Conservation (phyloP, 2,329 filamentous ascomycete genomes). For the Aspergillus terreus region DNA sequence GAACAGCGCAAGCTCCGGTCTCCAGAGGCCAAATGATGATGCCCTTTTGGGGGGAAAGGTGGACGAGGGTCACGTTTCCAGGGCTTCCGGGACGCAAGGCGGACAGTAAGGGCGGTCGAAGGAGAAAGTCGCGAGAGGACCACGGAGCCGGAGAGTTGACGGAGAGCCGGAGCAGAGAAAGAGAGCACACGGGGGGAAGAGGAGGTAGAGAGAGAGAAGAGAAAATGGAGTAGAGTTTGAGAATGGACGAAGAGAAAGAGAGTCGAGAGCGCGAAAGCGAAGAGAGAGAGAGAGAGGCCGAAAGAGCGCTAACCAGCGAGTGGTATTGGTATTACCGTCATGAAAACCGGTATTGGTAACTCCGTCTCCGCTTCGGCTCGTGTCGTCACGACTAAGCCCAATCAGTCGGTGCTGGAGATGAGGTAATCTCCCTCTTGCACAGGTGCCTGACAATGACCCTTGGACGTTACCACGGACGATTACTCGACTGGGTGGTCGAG, state of each 20-base stretch:
- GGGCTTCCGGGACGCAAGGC: conserved; percentile 28
- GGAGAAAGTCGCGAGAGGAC: conserved; percentile 18
- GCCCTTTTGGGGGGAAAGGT: conserved; percentile 7
- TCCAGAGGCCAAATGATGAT: conserved; percentile 23
- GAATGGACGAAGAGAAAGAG: conserved; percentile 13
- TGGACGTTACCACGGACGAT: not conserved
- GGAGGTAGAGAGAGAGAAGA: conserved; percentile 1
- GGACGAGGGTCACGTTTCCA: conserved; percentile 24
- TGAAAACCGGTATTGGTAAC: not conserved
- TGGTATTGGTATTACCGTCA: conserved; percentile 27
- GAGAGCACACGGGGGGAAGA: conserved; percentile 8
- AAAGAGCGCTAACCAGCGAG: conserved; percentile 10
- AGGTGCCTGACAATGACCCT: conserved; percentile 4
- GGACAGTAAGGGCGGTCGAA: conserved; percentile 22
- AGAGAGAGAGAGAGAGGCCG: conserved; percentile 14
- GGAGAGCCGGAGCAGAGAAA: conserved; percentile 8
- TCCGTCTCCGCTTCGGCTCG: conserved; percentile 11
- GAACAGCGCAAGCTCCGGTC: conserved; percentile 17
- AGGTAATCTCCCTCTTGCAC: not conserved
- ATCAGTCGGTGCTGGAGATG: not conserved
- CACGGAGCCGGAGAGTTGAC: conserved; percentile 20
- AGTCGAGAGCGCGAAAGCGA: conserved; percentile 3
- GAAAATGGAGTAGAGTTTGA: conserved; percentile 8
- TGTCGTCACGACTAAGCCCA: conserved; percentile 24
- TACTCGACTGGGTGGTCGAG: no score